Evolutionary conservation across 306 rosid species (phyloP).

Genomic region (Quercus glauca): DNA sequence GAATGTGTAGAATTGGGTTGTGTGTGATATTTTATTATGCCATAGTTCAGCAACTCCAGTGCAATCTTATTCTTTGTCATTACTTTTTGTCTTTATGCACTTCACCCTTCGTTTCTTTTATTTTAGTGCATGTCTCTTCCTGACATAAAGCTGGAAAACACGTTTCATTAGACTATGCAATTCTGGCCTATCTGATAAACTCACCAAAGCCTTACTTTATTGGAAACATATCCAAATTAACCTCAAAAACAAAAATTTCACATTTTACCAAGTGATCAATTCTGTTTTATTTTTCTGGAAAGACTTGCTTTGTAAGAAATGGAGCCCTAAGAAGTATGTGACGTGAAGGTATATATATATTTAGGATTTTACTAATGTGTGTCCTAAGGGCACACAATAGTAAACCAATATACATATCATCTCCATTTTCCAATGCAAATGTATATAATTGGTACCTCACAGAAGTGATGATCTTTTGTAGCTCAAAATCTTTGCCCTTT

Average conservation of each 20-base stretch:
- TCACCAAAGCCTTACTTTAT: neutral
- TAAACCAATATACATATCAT: neutral
- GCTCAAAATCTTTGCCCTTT: conserved; percentile 15
- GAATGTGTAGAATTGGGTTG: neutral
- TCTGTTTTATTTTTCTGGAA: neutral
- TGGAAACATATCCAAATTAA: neutral
- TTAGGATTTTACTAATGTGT: no score
- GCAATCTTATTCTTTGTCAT: neutral
- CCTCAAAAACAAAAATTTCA: neutral
- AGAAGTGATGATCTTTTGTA: conserved; percentile 7
- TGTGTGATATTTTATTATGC: neutral
- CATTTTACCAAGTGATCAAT: no score
- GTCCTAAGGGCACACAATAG: no score
- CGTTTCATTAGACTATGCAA: neutral
- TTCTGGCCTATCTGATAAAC: neutral
- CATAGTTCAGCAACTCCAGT: neutral
- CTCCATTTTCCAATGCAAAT: conserved; percentile 23
- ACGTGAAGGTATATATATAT: neutral
- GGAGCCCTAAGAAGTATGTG: neutral
- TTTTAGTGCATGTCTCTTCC: neutral
- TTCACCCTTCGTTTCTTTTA: neutral
- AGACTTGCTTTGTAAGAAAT: neutral
- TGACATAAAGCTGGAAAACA: neutral
- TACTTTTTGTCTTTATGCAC: neutral
- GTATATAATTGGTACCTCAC: conserved; percentile 28